Evolutionary conservation across 2,329 filamentous ascomycete species (phyloP).

Genomic region (Stenocarpella maydis): DNA sequence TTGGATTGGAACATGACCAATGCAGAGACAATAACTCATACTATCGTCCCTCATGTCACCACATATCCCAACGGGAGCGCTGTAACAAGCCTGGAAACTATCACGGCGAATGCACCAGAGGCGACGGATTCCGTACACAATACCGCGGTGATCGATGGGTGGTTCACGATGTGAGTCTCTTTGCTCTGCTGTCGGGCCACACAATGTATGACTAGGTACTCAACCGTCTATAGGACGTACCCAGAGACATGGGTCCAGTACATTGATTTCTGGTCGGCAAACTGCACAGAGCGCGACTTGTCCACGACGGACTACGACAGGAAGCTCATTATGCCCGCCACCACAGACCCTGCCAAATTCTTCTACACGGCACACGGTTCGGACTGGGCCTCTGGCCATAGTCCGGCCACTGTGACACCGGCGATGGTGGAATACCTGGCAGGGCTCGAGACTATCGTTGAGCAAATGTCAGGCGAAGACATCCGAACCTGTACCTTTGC

Average conservation of each 20-base stretch:
- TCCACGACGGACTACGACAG: slow-evolving; percentile 6
- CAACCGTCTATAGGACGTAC: neutral
- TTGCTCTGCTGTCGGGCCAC: neutral
- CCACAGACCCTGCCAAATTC: slow-evolving; percentile 19
- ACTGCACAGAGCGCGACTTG: slow-evolving; percentile 19
- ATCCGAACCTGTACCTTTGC: slow-evolving; percentile 9
- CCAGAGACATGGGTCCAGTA: slow-evolving; percentile 12
- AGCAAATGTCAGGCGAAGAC: slow-evolving; percentile 16
- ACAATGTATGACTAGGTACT: neutral
- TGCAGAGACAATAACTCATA: slow-evolving; percentile 21
- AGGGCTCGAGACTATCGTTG: slow-evolving; percentile 4
- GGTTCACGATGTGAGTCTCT: slow-evolving; percentile 13
- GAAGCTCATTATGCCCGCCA: neutral
- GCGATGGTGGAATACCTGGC: slow-evolving; percentile 9
- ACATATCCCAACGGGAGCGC: slow-evolving; percentile 15
- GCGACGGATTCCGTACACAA: slow-evolving; percentile 15
- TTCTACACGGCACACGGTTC: slow-evolving; percentile 6
- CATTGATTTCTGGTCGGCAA: slow-evolving; percentile 18
- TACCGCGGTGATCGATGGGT: slow-evolving; percentile 7
- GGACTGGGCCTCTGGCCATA: slow-evolving; percentile 2
- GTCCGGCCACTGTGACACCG: slow-evolving; percentile 11
- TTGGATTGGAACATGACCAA: slow-evolving; percentile 16
- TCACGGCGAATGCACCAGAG: neutral
- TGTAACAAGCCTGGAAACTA: slow-evolving; percentile 15
- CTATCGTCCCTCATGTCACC: slow-evolving; percentile 18